Percentiles rank a stretch among this genome's conserved stretches.
phyloP scores from a whole-genome alignment of 805 yeast species.

The Schwanniomyces polymorphus region DNA sequence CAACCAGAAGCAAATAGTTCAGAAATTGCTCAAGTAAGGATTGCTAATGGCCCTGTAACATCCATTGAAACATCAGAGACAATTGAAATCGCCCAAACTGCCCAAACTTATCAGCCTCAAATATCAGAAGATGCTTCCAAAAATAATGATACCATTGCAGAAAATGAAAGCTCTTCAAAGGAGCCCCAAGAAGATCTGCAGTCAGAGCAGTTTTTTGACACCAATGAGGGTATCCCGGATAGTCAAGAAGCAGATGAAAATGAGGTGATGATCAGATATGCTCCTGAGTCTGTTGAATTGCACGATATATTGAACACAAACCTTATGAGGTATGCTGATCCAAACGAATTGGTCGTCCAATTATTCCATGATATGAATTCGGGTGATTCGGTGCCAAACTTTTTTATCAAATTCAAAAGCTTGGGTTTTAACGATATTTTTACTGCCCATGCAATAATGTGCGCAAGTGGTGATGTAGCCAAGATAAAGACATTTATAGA shows the following conservation, averaged over 20 bases:
- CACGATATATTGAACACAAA: slow-evolving; percentile 6
- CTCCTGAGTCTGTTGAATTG: not conserved
- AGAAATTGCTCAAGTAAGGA: not conserved
- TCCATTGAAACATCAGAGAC: not conserved
- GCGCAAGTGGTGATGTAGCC: slow-evolving; percentile 11
- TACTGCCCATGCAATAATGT: slow-evolving; percentile 14
- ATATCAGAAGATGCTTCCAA: not conserved
- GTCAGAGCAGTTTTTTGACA: slow-evolving; percentile 1
- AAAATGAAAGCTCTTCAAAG: not conserved
- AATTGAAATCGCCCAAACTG: not conserved
- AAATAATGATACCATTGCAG: not conserved
- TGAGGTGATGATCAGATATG: slow-evolving; percentile 4
- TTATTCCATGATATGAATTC: slow-evolving; percentile 2
- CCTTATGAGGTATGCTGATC: slow-evolving; percentile 4
- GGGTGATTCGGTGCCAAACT: not conserved
- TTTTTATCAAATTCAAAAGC: slow-evolving; percentile 9
- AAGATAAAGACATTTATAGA: slow-evolving; percentile 10
- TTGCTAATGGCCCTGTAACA: not conserved
- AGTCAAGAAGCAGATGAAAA: slow-evolving; percentile 2
- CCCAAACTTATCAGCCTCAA: not conserved
- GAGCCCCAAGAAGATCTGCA: not conserved
- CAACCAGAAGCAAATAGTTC: not conserved
- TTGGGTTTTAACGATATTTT: slow-evolving; percentile 20
- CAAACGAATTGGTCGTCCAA: slow-evolving; percentile 2
- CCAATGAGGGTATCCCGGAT: not conserved